Evolutionary conservation across 805 yeast species (phyloP).

Genomic region (Alloascoidea hylecoeti): DNA sequence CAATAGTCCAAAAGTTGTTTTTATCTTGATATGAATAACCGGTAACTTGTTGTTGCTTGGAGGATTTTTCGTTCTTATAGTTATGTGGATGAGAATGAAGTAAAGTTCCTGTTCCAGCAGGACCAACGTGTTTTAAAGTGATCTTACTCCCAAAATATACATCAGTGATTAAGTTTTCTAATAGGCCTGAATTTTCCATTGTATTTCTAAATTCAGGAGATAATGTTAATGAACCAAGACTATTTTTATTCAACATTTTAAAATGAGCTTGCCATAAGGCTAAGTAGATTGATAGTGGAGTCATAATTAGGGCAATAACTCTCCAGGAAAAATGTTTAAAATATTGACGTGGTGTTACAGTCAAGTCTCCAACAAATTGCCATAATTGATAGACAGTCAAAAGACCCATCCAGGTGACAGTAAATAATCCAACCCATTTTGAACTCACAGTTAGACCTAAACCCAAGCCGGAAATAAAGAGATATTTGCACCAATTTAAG

Average conservation of each 20-base stretch:
- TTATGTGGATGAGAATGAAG: slow-evolving; percentile 66
- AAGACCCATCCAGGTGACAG: slow-evolving; percentile 65
- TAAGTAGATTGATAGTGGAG: slow-evolving; percentile 44
- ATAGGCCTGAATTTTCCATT: slow-evolving; percentile 45
- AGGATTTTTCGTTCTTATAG: slow-evolving; percentile 64
- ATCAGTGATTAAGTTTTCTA: slow-evolving; percentile 40
- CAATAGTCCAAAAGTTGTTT: slow-evolving; percentile 63
- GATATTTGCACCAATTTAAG: slow-evolving; percentile 39
- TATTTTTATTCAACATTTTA: slow-evolving; percentile 38
- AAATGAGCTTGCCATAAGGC: slow-evolving; percentile 53
- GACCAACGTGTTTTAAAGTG: slow-evolving; percentile 52
- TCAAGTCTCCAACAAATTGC: slow-evolving; percentile 61
- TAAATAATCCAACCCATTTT: slow-evolving; percentile 79
- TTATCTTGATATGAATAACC: slow-evolving; percentile 66
- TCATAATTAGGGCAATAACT: slow-evolving; percentile 35
- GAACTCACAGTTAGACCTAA: slow-evolving; percentile 62
- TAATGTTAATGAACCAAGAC: slow-evolving; percentile 63
- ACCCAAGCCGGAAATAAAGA: slow-evolving; percentile 52
- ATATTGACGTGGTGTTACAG: slow-evolving; percentile 28
- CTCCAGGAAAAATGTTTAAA: slow-evolving; percentile 34
- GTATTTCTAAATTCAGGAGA: slow-evolving; percentile 58
- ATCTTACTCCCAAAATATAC: slow-evolving; percentile 64
- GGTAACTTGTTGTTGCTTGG: slow-evolving; percentile 75
- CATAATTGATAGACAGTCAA: slow-evolving; percentile 49
- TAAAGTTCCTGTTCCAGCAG: slow-evolving; percentile 70